These are phyloP conservation scores for Eleusine indica DNA, from an alignment of 176 grass and related monocot species.

Conservation along the genomic window DNA sequence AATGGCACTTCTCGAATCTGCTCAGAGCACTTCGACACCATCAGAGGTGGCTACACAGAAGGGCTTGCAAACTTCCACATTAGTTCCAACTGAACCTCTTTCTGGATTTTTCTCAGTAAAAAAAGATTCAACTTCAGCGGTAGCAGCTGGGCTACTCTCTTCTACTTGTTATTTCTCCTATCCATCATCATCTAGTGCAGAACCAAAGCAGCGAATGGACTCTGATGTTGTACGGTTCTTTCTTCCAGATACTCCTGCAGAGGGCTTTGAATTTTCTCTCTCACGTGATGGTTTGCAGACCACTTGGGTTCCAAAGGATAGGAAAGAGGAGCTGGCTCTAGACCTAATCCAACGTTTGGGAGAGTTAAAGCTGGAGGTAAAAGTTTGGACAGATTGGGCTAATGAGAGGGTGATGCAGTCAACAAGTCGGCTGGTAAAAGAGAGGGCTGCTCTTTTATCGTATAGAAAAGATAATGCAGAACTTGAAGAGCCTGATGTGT, in stretches of 20 bases:
- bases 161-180: too few relatives aligned
- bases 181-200: too few relatives aligned
- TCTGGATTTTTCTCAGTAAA: slow-evolving; percentile 10
- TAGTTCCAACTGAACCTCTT: slow-evolving; percentile 5
- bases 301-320: too few relatives aligned
- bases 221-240: too few relatives aligned
- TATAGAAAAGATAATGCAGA: slow-evolving; percentile 36
- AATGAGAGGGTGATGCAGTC: slow-evolving; percentile 50
- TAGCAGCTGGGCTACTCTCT: too few relatives aligned
- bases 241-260: too few relatives aligned
- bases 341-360: slow-evolving; percentile 23
- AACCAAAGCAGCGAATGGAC: too few relatives aligned
- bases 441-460: slow-evolving; percentile 25
- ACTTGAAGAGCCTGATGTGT: slow-evolving; percentile 30
- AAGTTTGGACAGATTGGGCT: slow-evolving; percentile 46
- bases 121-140: neutral
- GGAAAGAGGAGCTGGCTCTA: too few relatives aligned
- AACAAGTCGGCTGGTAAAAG: slow-evolving; percentile 32
- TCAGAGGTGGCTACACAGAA: slow-evolving; percentile 27
- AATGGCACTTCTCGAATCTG: slow-evolving; percentile 38
- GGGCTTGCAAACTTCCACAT: slow-evolving; percentile 11
- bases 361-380: slow-evolving; percentile 38
- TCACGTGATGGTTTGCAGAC: too few relatives aligned
- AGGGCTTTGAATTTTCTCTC: too few relatives aligned
- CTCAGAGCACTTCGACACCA: slow-evolving; percentile 3